phyloP scores from a whole-genome alignment of 208 protist genomes.

The Trypanosoma brucei region DNA sequence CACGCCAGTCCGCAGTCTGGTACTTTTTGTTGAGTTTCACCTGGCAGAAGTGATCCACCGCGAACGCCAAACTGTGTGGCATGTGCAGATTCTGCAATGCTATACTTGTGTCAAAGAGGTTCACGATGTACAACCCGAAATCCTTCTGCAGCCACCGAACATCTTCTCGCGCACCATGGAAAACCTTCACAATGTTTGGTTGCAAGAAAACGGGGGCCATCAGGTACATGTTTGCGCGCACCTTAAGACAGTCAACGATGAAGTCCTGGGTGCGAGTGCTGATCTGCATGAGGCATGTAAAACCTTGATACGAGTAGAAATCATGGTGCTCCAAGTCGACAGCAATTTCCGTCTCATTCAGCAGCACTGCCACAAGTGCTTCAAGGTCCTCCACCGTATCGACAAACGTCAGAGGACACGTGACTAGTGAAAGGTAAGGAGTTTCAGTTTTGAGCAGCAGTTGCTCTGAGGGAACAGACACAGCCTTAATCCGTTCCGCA shows the following conservation, averaged over 20 bases:
- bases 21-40: conserved; percentile 96
- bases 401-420: conserved; percentile 65
- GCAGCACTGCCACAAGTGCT: conserved; percentile 29
- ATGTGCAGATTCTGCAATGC: conserved; percentile 93
- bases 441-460: conserved; percentile 48
- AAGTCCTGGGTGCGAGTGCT: conserved; percentile 94
- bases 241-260: conserved; percentile 95
- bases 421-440: conserved; percentile 53
- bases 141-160: conserved; percentile 98
- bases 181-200: conserved; percentile 92
- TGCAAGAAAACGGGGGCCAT: conserved; percentile 91
- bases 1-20: conserved; percentile 97
- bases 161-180: conserved; percentile 96
- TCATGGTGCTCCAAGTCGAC: conserved; percentile 95
- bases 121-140: conserved; percentile 98
- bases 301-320: conserved; percentile 95
- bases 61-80: conserved; percentile 89
- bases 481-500: conserved; percentile 47
- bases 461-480: conserved; percentile 40
- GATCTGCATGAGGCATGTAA: conserved; percentile 98
- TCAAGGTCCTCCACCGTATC: conserved; percentile 57
- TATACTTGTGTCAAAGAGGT: conserved; percentile 98
- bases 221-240: conserved; percentile 86
- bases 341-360: conserved; percentile 79
- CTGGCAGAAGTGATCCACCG: conserved; percentile 92